Evolutionary conservation across 169 alveolate genomes (phyloP).

Genomic region (Plasmodium sp.): DNA sequence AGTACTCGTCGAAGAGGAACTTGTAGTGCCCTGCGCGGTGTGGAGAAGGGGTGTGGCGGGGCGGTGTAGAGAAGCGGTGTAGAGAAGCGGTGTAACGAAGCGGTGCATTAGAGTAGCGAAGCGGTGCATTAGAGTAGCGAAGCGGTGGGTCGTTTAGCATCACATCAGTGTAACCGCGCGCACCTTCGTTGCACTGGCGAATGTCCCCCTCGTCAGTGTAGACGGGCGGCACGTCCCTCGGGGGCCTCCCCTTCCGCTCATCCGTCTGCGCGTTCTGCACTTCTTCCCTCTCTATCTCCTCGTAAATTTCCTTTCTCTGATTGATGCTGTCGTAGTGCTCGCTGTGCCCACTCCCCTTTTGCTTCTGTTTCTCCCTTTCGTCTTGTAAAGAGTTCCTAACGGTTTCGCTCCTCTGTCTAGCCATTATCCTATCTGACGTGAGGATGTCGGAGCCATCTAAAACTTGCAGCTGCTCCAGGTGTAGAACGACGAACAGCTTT

Average conservation of each 20-base stretch:
- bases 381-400: slow-evolving; percentile 76
- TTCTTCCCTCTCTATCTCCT: slow-evolving; percentile 77
- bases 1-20: slow-evolving; percentile 67
- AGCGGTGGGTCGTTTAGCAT: background rate
- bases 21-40: slow-evolving; percentile 67
- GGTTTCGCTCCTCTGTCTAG: slow-evolving; percentile 81
- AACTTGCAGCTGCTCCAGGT: slow-evolving; percentile 81
- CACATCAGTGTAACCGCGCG: background rate
- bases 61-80: background rate
- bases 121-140: no score
- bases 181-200: slow-evolving; percentile 91
- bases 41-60: slow-evolving; percentile 78
- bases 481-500: slow-evolving; percentile 82
- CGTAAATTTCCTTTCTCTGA: slow-evolving; percentile 76
- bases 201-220: slow-evolving; percentile 88
- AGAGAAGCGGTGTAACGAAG: background rate
- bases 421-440: slow-evolving; percentile 86
- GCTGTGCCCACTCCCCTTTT: background rate
- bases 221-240: slow-evolving; percentile 75
- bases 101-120: no score
- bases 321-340: slow-evolving; percentile 76
- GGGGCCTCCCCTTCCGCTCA: slow-evolving; percentile 69
- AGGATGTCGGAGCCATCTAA: slow-evolving; percentile 90
- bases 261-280: background rate
- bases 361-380: slow-evolving; percentile 9